Conservation (phyloP, 139 green algal species). For the Mesotaenium endlicherianum region DNA sequence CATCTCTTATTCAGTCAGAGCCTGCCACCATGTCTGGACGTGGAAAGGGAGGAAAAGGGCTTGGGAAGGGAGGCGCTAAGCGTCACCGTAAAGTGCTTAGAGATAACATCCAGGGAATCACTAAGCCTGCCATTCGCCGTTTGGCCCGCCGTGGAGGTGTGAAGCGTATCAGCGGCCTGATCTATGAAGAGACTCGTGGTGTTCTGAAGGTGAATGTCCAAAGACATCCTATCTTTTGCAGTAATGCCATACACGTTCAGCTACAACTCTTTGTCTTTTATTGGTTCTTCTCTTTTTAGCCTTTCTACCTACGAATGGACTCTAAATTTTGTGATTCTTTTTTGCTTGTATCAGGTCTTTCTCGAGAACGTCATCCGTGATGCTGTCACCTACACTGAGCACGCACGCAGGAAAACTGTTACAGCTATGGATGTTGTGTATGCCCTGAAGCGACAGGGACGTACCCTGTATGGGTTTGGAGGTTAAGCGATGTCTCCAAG, state of each 20-base stretch:
- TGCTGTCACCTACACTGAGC: slow-evolving; percentile 94
- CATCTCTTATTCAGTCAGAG: no score
- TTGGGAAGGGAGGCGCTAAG: not conserved
- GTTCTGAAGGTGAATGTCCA: slow-evolving; percentile 71
- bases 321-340: no score
- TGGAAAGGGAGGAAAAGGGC: slow-evolving; percentile 7
- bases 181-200: slow-evolving; percentile 83
- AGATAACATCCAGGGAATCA: slow-evolving; percentile 93
- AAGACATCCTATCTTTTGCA: no score
- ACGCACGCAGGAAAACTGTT: slow-evolving; percentile 22
- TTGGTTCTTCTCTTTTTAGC: no score
- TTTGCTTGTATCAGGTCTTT: no score
- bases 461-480: slow-evolving; percentile 94
- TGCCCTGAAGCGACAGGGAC: slow-evolving; percentile 90
- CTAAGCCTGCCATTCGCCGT: slow-evolving; percentile 78
- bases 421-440: slow-evolving; percentile 86
- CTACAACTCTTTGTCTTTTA: no score
- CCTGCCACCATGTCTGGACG: not conserved
- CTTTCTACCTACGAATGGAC: no score
- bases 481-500: no score
- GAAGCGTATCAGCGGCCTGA: slow-evolving; percentile 81
- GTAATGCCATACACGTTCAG: no score
- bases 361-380: slow-evolving; percentile 71
- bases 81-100: slow-evolving; percentile 65
- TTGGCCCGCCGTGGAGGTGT: slow-evolving; percentile 79